Evolutionary conservation across 176 grass and related monocot genomes (phyloP), one percentile per base, ranked within the genome.

Genomic region (Canna indica): DNA sequence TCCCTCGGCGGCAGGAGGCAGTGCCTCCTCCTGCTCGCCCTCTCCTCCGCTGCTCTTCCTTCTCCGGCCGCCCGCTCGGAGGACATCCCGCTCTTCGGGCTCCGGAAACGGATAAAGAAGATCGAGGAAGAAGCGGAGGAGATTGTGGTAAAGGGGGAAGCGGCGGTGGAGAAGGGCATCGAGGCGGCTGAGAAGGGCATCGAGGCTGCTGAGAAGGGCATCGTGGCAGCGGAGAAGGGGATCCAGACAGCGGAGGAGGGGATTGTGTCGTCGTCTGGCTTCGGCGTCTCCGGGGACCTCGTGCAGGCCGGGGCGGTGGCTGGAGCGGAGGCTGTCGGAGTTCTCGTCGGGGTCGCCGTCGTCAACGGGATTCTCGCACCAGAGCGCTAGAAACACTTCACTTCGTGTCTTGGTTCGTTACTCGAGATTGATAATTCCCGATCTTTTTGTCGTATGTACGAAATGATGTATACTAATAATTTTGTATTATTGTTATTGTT

Each of bases 251-350:
- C 57, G 3, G 54, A 54, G 44, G 72, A 68, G 33, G 84, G 76
- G 16, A 76, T 85, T 7, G 83, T 80, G 12, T 81, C 79, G 45
- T 77, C 69, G 1, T 73, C 48, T 4, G 85, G 73, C 53, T 70
- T 73, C 48, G 41, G 70, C 58, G 61, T 96, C 39, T 85, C 88
- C 24, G 88, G 85, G 0, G 81, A 91, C 57, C 70, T 96, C 4
- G 69, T 91, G n/a, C 91, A 96, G 85, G 91, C 91, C 36, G 88
- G 78, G 20, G 83, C 59, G 22, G 85, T 96, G 1, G 91, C 81
- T 66, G 91, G 83, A 22, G 85, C 83, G 3, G 91, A 96, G 88
- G 91, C 76, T 0, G 75, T 96, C 45, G 88, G 88, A 14, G 88
- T 96, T 26, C 75, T 84, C 27, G 78, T 88, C 0, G 85, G 85